Base-by-base conservation (phyloP, 148 eudicot genomes). In the Rhododendron simsii region DNA sequence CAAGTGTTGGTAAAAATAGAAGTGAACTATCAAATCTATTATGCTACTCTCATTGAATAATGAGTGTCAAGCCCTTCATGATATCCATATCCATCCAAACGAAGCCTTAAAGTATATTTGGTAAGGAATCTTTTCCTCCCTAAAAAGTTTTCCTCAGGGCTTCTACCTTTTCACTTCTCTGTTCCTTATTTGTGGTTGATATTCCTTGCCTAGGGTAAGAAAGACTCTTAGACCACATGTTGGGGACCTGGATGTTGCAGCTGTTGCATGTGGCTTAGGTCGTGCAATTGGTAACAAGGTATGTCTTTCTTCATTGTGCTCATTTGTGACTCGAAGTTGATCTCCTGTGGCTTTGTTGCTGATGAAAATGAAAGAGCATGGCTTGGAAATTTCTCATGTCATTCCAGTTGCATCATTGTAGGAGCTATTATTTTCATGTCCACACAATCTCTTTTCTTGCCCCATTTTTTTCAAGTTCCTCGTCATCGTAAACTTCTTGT, bases 201-300 rank as follows among this genome's bases (percentile, higher is more conserved):
- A 67, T 89, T 87, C 76, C 53, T 61, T 44, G 73, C 87, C 21
- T 83, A 98, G 99, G 99, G 98, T 98, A 87, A 93, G 98, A 90
- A 93, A 94, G 88, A 88, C 89, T 78, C 87, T 94, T 76, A 92
- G 99, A 91, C 88, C 93, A 48, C 94, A 95, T 88, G 98, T 94
- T 47, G 99, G 99, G 83, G 99, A 98, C 86, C 98, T 98, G 87
- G 99, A 98, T 90, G 97, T 94, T 87, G 91, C 92, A 85, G 98
- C 98, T 30, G 98, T 98, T 88, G 98, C 99, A 81, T 98, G 99
- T 89, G 99, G 99, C 83, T 92, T 98, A 86, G 99, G 98, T 83
- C 95, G 99, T 82, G 94, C 99, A 51, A 93, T 98, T 89, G 98
- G 98, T 88, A 95, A 98, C 89, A 98, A 98, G 99, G 99, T 94